A percentile compares a stretch with the other conserved stretches of the same genome.
These are phyloP conservation scores for Trichosporon sp. DNA, from an alignment of 1,284 basidiomycete species.

Conservation along the genomic window DNA sequence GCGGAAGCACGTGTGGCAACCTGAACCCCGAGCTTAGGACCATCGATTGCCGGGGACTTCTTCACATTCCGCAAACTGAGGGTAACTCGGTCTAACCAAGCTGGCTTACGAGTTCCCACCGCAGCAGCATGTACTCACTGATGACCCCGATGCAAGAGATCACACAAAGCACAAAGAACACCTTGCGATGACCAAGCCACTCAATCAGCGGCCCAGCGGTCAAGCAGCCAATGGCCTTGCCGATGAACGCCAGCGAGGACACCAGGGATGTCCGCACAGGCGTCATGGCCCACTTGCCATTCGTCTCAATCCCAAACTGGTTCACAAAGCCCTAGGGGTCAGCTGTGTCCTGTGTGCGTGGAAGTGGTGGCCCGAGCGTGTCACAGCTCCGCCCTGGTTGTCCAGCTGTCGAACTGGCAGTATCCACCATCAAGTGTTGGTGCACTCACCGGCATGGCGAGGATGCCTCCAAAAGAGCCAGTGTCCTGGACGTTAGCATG, in stretches of 20 bases:
- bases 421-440: background rate
- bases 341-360: background rate
- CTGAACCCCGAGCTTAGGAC: background rate
- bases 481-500: background rate
- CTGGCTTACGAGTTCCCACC: background rate
- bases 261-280: slow-evolving; percentile 6
- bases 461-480: slow-evolving; percentile 4
- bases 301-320: slow-evolving; percentile 15
- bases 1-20: background rate
- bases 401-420: background rate
- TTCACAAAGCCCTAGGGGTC: slow-evolving; percentile 8
- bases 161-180: slow-evolving; percentile 2
- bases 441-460: slow-evolving; percentile 6
- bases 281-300: slow-evolving; percentile 4
- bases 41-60: background rate
- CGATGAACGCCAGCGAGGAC: slow-evolving; percentile 13
- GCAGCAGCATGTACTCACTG: slow-evolving; percentile 4
- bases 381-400: background rate
- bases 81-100: background rate
- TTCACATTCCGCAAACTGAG: background rate
- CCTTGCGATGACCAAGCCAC: slow-evolving; percentile 11
- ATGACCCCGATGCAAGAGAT: slow-evolving; percentile 9
- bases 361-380: background rate
- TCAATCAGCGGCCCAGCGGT: slow-evolving; percentile 9
- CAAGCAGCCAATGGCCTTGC: slow-evolving; percentile 13